Percentiles rank a stretch among this genome's conserved stretches.
Conservation (phyloP, 2,329 filamentous ascomycete species). For the Aspergillus ochraceus region DNA sequence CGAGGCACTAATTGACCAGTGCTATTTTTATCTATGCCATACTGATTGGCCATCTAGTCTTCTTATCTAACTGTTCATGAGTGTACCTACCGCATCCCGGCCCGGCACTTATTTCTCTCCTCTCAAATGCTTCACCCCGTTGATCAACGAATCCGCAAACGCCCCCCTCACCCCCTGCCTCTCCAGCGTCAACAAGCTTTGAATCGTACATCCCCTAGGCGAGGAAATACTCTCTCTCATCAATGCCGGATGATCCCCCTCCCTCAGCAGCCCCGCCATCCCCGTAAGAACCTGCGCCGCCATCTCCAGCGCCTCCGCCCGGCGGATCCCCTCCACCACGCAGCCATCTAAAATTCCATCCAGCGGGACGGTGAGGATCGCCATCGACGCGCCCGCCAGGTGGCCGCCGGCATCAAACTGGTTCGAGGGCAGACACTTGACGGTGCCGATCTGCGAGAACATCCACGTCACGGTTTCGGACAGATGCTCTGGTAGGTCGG, state of each 20-base stretch:
- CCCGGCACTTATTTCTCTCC: conserved; percentile 12
- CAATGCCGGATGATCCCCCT: conserved; percentile 61
- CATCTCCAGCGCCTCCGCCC: conserved; percentile 62
- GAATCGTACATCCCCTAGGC: conserved; percentile 64
- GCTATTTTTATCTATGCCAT: not conserved
- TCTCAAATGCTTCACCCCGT: conserved; percentile 29
- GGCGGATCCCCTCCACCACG: conserved; percentile 62
- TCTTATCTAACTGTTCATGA: not conserved
- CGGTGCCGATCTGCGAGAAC: conserved; percentile 52
- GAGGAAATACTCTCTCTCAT: conserved; percentile 62
- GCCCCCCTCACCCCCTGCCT: conserved; percentile 57
- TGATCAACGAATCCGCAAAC: conserved; percentile 52
- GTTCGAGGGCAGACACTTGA: conserved; percentile 51
- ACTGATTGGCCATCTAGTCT: not conserved
- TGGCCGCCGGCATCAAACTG: conserved; percentile 58
- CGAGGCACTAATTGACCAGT: not conserved
- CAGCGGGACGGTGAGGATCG: conserved; percentile 60
- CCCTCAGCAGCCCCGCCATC: conserved; percentile 57
- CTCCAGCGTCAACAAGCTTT: conserved; percentile 59
- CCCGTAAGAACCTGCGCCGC: conserved; percentile 61
- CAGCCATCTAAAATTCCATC: conserved; percentile 62
- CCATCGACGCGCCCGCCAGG: conserved; percentile 61
- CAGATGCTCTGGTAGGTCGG: conserved; percentile 44
- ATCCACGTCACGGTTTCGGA: conserved; percentile 40
- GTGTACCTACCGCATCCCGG: not conserved